Evolutionary conservation across 1,139 yeast genomes (phyloP).

Genomic region (Pichia sp.): DNA sequence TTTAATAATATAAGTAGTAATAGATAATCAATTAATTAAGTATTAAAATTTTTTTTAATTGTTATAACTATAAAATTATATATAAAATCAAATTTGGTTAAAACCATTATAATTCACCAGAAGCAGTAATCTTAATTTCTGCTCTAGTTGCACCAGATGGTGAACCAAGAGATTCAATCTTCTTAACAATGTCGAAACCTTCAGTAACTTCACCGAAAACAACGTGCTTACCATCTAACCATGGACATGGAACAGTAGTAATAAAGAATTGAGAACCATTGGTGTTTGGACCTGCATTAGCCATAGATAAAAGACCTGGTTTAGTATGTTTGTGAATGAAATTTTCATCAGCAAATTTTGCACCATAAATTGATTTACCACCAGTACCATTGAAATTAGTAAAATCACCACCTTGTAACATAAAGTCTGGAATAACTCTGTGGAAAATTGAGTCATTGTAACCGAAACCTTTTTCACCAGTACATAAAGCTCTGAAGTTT

Average conservation of each 20-base stretch:
- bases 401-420: conserved; percentile 99
- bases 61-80: neutral
- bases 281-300: conserved; percentile 99
- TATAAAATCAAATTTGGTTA: neutral
- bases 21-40: no score
- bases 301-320: conserved; percentile 97
- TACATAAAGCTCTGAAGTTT: conserved; percentile 94
- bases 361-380: conserved; percentile 98
- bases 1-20: no score
- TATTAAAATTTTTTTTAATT: no score
- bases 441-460: conserved; percentile 91
- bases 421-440: conserved; percentile 96
- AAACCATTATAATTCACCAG: conserved; percentile 65
- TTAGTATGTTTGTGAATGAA: conserved; percentile 75
- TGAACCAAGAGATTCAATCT: conserved; percentile 83
- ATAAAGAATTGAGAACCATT: conserved; percentile 98
- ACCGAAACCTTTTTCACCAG: conserved; percentile 98
- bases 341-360: conserved; percentile 93
- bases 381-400: conserved; percentile 93
- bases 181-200: conserved; percentile 87
- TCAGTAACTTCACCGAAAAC: conserved; percentile 96
- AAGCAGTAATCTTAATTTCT: conserved; percentile 69
- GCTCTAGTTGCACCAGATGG: conserved; percentile 76
- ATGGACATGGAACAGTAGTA: conserved; percentile 91
- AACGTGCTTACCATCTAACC: conserved; percentile 99